Base-by-base conservation (phyloP, 2,329 filamentous ascomycete genomes). In the Teratosphaeria zuluensis region DNA sequence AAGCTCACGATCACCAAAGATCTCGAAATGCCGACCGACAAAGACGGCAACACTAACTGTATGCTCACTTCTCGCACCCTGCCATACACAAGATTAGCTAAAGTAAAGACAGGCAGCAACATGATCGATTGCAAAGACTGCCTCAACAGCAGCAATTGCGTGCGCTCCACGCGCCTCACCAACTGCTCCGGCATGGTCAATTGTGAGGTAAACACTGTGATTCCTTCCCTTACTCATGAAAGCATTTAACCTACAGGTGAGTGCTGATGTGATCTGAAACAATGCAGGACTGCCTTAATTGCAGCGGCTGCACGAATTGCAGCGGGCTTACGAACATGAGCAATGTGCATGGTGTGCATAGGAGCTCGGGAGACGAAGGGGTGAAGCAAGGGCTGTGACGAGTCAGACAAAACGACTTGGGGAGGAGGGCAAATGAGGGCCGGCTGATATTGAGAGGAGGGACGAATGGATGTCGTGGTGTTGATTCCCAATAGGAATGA, bases 121-220 rank as follows among this genome's bases (percentile, higher is more conserved):
- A 59, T 61, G 59, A 57, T 42, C 48, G 54, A 62, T 42, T 63
- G 61, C 56, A 33, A 58, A 21, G 61, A 63, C 55, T 63, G 61
- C 56, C n/a, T 11, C 4, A 54, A 62, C 60, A 46, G 53, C 56
- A 58, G 53, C 51, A 63, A 62, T 28, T 62, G 60, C 59, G 57
- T 56, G 9, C 14, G 54, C 56, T 59, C 53, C 54, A 54, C 54
- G 51, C 56, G 55, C 58, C 54, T 60, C 46, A 59, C 35, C 51
- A 53, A 62, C 57, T 56, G 56, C 59, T 55, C 31, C 38, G 63
- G 60, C 56, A 58, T 62, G 55, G 32, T 33, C 12, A 53, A 63
- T 54, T 62, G 61, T 58, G 48, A 35, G 14, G 56, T 24, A 42
- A 28, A 4, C 24, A 28, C 24, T 28, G 24, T 28, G 24, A 28